phyloP scores from a whole-genome alignment of 2,329 filamentous ascomycete species.

The Xylaria arbuscula region DNA sequence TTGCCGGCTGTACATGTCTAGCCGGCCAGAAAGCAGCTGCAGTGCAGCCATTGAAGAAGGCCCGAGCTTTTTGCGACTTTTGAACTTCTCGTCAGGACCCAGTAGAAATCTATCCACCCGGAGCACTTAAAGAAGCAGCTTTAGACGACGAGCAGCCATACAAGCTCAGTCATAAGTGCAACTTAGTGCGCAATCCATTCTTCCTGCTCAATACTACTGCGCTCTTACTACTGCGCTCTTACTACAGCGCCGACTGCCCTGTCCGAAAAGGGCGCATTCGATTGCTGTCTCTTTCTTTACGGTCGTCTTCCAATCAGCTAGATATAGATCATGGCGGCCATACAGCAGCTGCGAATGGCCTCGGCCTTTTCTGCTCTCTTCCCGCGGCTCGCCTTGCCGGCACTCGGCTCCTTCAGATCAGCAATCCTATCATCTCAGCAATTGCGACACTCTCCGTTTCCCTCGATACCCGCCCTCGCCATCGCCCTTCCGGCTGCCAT shows the following conservation, averaged over 20 bases:
- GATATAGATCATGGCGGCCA: slow-evolving; percentile 58
- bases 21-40: slow-evolving; percentile 21
- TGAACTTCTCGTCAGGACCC: slow-evolving; percentile 29
- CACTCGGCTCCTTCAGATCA: slow-evolving; percentile 56
- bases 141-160: slow-evolving; percentile 4
- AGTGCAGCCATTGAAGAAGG: slow-evolving; percentile 14
- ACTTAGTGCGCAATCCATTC: neutral
- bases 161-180: neutral
- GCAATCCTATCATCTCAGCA: slow-evolving; percentile 59
- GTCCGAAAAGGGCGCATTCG: slow-evolving; percentile 26
- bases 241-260: neutral
- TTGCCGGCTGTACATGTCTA: slow-evolving; percentile 32
- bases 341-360: slow-evolving; percentile 54
- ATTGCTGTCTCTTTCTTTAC: slow-evolving; percentile 15
- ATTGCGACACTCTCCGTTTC: slow-evolving; percentile 51
- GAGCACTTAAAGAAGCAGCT: slow-evolving; percentile 14
- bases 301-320: neutral
- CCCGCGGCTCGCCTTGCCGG: slow-evolving; percentile 62
- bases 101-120: slow-evolving; percentile 5
- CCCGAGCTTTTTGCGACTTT: slow-evolving; percentile 39
- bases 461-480: slow-evolving; percentile 64
- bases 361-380: slow-evolving; percentile 62
- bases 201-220: neutral
- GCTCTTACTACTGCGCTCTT: neutral
- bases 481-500: slow-evolving; percentile 70